phyloP scores from a whole-genome alignment of 192 early-diverging fungal species.

The Glomus cerebriforme region DNA sequence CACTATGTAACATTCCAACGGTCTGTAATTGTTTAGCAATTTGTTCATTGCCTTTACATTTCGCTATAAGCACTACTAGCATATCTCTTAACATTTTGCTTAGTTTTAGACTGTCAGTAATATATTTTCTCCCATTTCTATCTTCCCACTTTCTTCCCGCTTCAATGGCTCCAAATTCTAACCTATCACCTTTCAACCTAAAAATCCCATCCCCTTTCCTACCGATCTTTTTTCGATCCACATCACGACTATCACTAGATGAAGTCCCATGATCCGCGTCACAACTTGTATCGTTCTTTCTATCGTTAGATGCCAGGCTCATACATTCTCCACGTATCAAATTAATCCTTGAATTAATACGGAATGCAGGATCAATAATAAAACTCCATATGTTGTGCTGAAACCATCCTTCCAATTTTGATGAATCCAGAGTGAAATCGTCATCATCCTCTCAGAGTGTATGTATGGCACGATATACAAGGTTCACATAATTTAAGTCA shows the following conservation, averaged over 20 bases:
- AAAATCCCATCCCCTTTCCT: constrained; percentile 17
- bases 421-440: not conserved
- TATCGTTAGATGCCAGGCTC: not conserved
- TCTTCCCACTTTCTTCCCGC: not conserved
- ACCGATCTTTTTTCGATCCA: not conserved
- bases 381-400: not conserved
- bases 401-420: constrained; percentile 5
- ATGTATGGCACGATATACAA: not conserved
- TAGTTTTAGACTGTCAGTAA: constrained; percentile 12
- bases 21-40: constrained; percentile 6
- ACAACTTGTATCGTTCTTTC: not conserved
- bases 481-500: constrained; percentile 15
- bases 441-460: not conserved
- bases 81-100: constrained; percentile 12
- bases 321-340: not conserved
- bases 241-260: not conserved
- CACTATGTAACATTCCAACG: constrained; percentile 11
- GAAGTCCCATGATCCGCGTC: no score
- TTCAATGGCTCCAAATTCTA: constrained; percentile 19
- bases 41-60: constrained; percentile 9
- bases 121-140: constrained; percentile 12
- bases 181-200: not conserved
- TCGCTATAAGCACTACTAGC: not conserved
- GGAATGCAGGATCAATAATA: not conserved
- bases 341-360: not conserved